A percentile compares a stretch with the other conserved stretches of the same genome.
phyloP scores from a whole-genome alignment of 352 stramenopile genomes.

The Globisporangium yorkense region DNA sequence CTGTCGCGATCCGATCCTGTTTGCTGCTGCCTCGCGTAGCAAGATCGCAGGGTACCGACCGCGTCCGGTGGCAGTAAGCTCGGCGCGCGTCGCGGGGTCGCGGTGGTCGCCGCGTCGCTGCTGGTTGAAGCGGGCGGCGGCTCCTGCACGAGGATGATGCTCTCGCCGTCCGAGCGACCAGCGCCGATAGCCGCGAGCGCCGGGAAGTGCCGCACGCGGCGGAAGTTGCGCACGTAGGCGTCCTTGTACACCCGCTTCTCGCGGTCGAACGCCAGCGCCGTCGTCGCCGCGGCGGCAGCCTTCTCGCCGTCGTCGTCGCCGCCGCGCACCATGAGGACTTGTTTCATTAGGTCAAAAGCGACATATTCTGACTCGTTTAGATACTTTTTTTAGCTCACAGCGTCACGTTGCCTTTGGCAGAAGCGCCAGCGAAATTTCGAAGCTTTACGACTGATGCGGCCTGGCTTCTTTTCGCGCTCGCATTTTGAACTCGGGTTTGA shows the following conservation, averaged over 20 bases:
- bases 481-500: not conserved
- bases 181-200: constrained; percentile 47
- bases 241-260: constrained; percentile 79
- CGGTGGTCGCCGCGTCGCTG: not conserved
- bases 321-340: not conserved
- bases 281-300: not conserved
- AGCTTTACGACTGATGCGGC: not conserved
- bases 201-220: constrained; percentile 69
- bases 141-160: constrained; percentile 67
- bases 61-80: constrained; percentile 49
- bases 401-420: not conserved
- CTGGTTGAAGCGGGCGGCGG: constrained; percentile 5
- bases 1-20: not conserved
- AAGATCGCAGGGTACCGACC: constrained; percentile 17
- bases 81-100: constrained; percentile 15
- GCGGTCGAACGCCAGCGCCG: constrained; percentile 47
- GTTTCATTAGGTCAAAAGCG: too few species aligned
- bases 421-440: not conserved
- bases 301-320: constrained; percentile 23
- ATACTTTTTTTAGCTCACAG: not conserved
- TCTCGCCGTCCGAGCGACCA: constrained; percentile 38
- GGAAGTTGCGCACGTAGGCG: constrained; percentile 66
- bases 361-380: not conserved
- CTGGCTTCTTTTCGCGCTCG: not conserved
- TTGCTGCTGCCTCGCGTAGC: not conserved